A percentile compares a stretch with the other conserved stretches of the same genome.
Conservation (phyloP, 2,329 filamentous ascomycete genomes). For the Hymenoscyphus salicellus region DNA sequence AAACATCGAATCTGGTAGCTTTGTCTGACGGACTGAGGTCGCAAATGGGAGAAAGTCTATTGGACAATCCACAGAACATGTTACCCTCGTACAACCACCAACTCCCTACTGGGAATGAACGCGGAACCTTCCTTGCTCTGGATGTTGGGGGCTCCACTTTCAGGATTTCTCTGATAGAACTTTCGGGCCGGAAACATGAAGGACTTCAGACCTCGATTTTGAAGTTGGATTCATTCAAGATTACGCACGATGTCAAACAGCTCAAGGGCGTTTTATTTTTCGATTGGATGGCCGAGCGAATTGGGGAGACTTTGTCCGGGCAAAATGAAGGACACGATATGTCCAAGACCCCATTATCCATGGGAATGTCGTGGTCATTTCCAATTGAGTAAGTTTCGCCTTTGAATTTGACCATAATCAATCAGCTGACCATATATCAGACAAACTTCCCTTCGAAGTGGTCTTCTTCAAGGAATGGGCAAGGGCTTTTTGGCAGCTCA, state of each 20-base stretch:
- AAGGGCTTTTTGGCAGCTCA: conserved; percentile 62
- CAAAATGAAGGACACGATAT: conserved; percentile 41
- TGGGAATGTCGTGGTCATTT: conserved; percentile 68
- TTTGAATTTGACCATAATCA: not conserved
- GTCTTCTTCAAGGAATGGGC: conserved; percentile 60
- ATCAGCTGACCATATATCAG: conserved; percentile 40
- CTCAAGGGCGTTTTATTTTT: conserved; percentile 61
- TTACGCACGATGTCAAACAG: conserved; percentile 53
- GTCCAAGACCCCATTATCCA: conserved; percentile 44
- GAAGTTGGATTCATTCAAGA: conserved; percentile 54
- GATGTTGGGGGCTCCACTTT: conserved; percentile 70
- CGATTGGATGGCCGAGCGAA: conserved; percentile 64
- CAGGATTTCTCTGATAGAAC: conserved; percentile 60
- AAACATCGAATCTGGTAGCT: conserved; percentile 40
- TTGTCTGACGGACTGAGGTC: conserved; percentile 51
- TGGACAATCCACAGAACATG: conserved; percentile 57
- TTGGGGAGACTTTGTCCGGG: conserved; percentile 53
- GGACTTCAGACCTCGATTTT: conserved; percentile 50
- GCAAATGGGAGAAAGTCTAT: conserved; percentile 54
- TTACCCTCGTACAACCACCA: conserved; percentile 64
- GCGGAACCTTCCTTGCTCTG: conserved; percentile 58
- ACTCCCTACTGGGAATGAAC: conserved; percentile 58
- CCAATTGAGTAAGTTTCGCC: conserved; percentile 58
- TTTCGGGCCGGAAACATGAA: conserved; percentile 46
- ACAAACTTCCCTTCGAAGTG: conserved; percentile 61